Evolutionary conservation across 495 filamentous ascomycete species (phyloP), one percentile per base, ranked within the genome.

Genomic region (Lichina pygmaea): DNA sequence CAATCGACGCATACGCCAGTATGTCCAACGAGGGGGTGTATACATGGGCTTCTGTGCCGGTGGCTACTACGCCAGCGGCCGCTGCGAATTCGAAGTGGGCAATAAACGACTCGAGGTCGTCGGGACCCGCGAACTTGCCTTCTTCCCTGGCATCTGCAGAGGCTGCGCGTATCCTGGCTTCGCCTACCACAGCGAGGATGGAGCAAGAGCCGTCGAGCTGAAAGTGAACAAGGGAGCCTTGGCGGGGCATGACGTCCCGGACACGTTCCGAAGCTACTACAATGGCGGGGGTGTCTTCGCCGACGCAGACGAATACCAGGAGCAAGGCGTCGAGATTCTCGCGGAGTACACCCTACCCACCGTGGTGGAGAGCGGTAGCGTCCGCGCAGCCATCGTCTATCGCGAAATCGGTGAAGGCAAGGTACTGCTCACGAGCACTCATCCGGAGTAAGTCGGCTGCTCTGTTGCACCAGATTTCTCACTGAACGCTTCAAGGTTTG

Each of bases 211-310:
- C 33, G 72, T 72, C 0, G 67, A 70, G 44, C 50, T 97, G 15
- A 63, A 63, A 48, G 75, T 86, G 32, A 63, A 68, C 30, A 78
- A 76, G 54, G 65, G 61, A 9, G 63, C 62, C 0, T 70, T 89
- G 46, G 55, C 56, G 10, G 63, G 58, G 0, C 57, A 55, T 15
- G 49, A 61, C n/a, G 58, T 81, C 7, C 77, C 73, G 0, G 66
- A 72, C 2, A 62, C 59, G 0, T 85, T 94, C 52, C 63, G 65
- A 41, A 76, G 71, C 9, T 97, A 97, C 55, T 93, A 86, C 57
- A 97, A 97, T 58, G 89, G 89, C 4, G 89, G 89, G 3, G 86
- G 91, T 8, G 75, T 91, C n/a, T 97, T 93, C 64, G 78, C 91
- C 8, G 75, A 89, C 61, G 78, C 81, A 13, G 65, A 67, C 2